Conservation (phyloP, 2,329 filamentous ascomycete species). For the Thielaviopsis euricoi region DNA sequence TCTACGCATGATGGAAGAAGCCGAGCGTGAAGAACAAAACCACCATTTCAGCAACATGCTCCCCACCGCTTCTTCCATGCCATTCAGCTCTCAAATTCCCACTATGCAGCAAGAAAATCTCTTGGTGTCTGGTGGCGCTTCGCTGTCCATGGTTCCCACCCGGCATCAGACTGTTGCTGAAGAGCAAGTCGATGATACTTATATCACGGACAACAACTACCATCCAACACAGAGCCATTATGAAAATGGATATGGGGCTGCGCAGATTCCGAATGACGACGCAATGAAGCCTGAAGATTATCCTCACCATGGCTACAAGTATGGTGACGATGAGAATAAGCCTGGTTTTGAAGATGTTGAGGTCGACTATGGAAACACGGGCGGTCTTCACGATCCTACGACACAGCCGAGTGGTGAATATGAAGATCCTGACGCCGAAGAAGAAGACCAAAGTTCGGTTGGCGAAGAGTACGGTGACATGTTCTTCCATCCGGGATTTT, state of each 20-base stretch:
- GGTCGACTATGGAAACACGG: constrained; percentile 81
- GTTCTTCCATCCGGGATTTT: constrained; percentile 78
- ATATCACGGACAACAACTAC: neutral
- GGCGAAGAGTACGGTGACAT: constrained; percentile 73
- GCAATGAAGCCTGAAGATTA: constrained; percentile 14
- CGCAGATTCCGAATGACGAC: neutral
- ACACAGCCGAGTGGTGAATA: constrained; percentile 77
- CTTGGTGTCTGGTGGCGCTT: neutral
- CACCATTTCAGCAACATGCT: neutral
- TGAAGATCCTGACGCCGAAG: constrained; percentile 86
- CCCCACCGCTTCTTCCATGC: neutral
- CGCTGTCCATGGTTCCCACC: neutral
- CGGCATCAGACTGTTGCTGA: neutral
- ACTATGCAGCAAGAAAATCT: neutral
- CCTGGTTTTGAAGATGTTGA: constrained; percentile 42
- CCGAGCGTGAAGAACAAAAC: constrained; percentile 57
- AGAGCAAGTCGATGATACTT: neutral
- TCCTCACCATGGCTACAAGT: neutral
- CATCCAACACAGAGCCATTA: neutral
- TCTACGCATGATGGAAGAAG: constrained; percentile 65
- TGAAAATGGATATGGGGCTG: neutral
- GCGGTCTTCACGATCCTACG: constrained; percentile 63
- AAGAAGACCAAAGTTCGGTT: constrained; percentile 48
- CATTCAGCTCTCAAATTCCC: neutral
- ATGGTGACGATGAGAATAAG: constrained; percentile 16